Base-by-base conservation (phyloP, 352 stramenopile genomes). In the Globisporangium spinosum region DNA sequence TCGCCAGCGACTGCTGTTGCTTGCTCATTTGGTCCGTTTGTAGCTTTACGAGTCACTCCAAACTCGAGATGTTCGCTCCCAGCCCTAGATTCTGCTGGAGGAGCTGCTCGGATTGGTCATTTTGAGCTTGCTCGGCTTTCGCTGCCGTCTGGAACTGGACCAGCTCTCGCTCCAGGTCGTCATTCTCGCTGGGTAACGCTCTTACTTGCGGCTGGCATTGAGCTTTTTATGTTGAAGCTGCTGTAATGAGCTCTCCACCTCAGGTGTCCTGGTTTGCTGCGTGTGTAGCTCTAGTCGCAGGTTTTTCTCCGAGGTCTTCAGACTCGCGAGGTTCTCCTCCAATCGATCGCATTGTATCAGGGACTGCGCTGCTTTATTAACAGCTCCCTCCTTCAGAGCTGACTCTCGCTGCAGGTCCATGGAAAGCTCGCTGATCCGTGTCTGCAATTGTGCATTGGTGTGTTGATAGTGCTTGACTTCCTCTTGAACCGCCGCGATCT, bases 311-410 rank as follows among this genome's bases (percentile, higher is more conserved):
- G 23, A 32, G 9, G 20, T 22, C 13, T 69, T 47, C 17, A 27
- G 0, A 69, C 20, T 17, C 69, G 53, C 9, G 61, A 60, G 55
- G 10, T 20, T 35, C 15, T 40, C 22, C 7, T 38, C 40, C 20
- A 76, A 23, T 9, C 45, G 35, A 6, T 73, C 71, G 23, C 65
- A 70, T 27, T 77, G 70, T 43, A 79, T 17, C 12, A 88, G 65
- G 20, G 77, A 71, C 40, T 72, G 61, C 0, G 75, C 82, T 0
- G 78, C 78, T 61, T 73, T 78, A 22, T 87, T 77, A 23, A 90
- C 62, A 1, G 79, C 76, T 15, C 83, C 69, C 10, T 73, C 64
- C 35, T 73, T 82, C 1, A 69, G 68, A 12, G 27, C 10, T 12
- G 49, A 23, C 32, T 82, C 77, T 1, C 55, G 69, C 2, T 55